Base-by-base conservation (phyloP, 2,329 filamentous ascomycete genomes). In the Aspergillus luchuensis region DNA sequence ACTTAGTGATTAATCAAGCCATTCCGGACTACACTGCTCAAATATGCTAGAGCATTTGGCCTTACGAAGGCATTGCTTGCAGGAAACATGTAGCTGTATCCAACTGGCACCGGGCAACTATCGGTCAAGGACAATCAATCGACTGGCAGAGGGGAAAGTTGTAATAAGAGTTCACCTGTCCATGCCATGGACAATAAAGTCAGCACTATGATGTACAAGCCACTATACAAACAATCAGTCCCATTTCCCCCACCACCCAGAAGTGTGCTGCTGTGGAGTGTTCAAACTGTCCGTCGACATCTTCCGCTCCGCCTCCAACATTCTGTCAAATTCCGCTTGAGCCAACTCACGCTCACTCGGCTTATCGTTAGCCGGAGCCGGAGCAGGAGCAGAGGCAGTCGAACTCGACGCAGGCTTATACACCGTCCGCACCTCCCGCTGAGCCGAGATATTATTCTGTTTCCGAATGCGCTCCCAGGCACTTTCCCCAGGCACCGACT, bases 271-370 rank as follows among this genome's bases (percentile, higher is more conserved):
- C 7, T 60, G 60, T 19, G 23, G n/a, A 17, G 25, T 5, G 3
- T 57, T 54, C 5, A 33, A 7, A 63, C 30, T 43, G 17, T 69
- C 70, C 33, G 43, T 62, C 6, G 66, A 62, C 19, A 57, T 58
- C 23, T 73, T 72, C 53, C 77, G 67, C 66, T 81, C 79, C 0
- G 71, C 63, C 3, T 81, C 79, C 17, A 81, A 61, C 70, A 81
- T 69, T 10, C 69, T 69, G 60, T 81, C 76, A 55, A 81, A 81
- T 3, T 80, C 76, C 8, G 72, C 74, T 58, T 78, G 78, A 3
- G 78, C 77, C 56, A 75, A 70, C 43, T 79, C 73, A 51, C 72
- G 70, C 25, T 77, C 74, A 5, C 67, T 66, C 23, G 66, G 66
- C 17, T 63, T 62, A 3, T 68, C 69, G 6, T 59, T 63, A 8